Percentiles rank a stretch among this genome's conserved stretches.
Conservation (phyloP, 2,329 filamentous ascomycete genomes). For the Neonectria coccinea region DNA sequence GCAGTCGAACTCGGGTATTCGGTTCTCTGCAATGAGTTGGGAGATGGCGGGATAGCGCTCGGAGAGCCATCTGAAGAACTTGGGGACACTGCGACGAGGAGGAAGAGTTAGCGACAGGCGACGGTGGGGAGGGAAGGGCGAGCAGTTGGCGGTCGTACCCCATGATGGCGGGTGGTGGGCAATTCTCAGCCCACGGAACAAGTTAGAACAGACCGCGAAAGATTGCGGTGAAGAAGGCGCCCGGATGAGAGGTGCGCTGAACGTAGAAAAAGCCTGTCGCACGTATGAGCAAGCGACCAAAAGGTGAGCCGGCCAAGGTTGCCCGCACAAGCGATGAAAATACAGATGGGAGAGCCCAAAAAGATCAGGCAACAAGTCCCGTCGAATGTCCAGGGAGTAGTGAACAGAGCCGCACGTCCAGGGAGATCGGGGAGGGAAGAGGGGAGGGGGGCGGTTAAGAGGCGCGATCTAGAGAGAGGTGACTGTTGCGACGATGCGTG, state of each 20-base stretch:
- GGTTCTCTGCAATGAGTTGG: slow-evolving; percentile 97
- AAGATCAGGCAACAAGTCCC: slow-evolving; percentile 14
- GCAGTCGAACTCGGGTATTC: slow-evolving; percentile 98
- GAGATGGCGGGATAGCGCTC: slow-evolving; percentile 99
- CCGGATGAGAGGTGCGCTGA: slow-evolving; percentile 34
- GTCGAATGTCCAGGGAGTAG: slow-evolving; percentile 23
- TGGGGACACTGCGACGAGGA: slow-evolving; percentile 69
- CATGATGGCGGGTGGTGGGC: slow-evolving; percentile 44
- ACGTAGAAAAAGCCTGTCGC: slow-evolving; percentile 37
- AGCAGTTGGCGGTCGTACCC: slow-evolving; percentile 43
- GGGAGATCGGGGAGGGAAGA: slow-evolving; percentile 14
- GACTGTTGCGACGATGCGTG: slow-evolving; percentile 35
- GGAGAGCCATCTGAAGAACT: slow-evolving; percentile 99
- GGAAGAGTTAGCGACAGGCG: slow-evolving; percentile 32
- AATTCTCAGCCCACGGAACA: slow-evolving; percentile 39
- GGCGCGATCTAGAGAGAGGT: slow-evolving; percentile 16
- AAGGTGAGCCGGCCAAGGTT: slow-evolving; percentile 17
- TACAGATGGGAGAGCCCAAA: slow-evolving; percentile 11
- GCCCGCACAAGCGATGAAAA: slow-evolving; percentile 19
- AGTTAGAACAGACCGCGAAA: slow-evolving; percentile 21
- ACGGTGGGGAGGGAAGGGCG: slow-evolving; percentile 1
- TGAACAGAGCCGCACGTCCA: slow-evolving; percentile 22
- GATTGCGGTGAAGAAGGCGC: slow-evolving; percentile 25
- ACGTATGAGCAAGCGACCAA: slow-evolving; percentile 20
- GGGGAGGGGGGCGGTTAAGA: slow-evolving; percentile 11